These are phyloP conservation scores for Papilionanthe hybrid DNA, from an alignment of 116 monocot genomes.

Conservation along the genomic window DNA sequence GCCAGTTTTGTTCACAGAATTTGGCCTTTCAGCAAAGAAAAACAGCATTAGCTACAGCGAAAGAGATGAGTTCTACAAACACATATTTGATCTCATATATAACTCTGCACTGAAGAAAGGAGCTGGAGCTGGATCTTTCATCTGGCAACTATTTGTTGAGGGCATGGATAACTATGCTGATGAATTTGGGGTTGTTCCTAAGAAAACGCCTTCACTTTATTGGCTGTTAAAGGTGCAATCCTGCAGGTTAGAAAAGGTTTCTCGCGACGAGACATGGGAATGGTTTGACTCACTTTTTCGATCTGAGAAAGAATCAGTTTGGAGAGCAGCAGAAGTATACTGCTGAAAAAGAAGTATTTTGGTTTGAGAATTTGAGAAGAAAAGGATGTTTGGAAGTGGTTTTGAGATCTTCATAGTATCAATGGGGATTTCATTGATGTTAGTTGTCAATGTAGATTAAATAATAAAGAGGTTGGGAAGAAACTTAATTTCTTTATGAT, in stretches of 20 bases:
- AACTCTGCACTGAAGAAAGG: conserved; percentile 47
- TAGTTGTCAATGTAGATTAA: not conserved
- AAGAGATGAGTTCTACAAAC: conserved; percentile 48
- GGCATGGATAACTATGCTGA: conserved; percentile 68
- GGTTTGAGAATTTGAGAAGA: too few relatives aligned
- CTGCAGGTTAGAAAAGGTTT: conserved; percentile 28
- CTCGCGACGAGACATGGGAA: not conserved
- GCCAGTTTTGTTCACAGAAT: conserved; percentile 74
- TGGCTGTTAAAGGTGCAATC: conserved; percentile 64
- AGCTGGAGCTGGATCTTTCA: conserved; percentile 64
- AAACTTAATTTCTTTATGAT: not conserved
- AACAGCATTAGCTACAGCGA: conserved; percentile 45
- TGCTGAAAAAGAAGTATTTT: not conserved
- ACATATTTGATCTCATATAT: conserved; percentile 49
- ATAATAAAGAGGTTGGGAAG: not conserved
- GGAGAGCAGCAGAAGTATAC: not conserved
- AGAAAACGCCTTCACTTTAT: conserved; percentile 42
- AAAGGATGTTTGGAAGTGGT: too few relatives aligned
- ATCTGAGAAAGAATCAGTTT: not conserved
- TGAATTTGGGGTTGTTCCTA: conserved; percentile 58
- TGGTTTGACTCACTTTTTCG: not conserved
- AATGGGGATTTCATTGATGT: not conserved
- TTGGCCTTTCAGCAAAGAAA: conserved; percentile 56
- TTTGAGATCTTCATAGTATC: too few relatives aligned
- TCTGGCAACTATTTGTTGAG: conserved; percentile 68